Conservation (phyloP, 164 flowering plant genomes). For the Vitis cinerea region DNA sequence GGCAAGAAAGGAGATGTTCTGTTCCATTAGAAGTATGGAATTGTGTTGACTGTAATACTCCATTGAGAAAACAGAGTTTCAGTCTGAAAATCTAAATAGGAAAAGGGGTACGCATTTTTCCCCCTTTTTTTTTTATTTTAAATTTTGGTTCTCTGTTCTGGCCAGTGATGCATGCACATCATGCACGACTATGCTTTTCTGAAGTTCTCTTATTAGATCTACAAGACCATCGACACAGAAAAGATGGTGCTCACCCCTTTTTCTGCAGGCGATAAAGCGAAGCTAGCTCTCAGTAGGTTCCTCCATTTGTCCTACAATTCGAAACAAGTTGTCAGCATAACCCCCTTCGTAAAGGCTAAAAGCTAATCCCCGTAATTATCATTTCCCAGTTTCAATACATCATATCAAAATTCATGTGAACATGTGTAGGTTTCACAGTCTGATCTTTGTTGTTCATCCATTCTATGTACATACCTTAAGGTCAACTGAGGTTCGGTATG, state of each 20-base stretch:
- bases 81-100: no score
- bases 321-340: slow-evolving; percentile 1
- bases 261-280: slow-evolving; percentile 53
- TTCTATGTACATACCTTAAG: slow-evolving; percentile 58
- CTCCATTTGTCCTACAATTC: slow-evolving; percentile 93
- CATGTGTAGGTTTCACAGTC: not conserved
- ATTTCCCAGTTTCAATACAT: not conserved
- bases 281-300: slow-evolving; percentile 92
- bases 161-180: no score
- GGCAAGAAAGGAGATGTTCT: no score
- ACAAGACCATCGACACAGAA: not conserved
- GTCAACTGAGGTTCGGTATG: slow-evolving; percentile 93
- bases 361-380: not conserved
- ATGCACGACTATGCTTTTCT: no score
- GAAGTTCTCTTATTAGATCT: no score
- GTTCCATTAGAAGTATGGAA: no score
- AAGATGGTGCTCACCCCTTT: slow-evolving; percentile 49
- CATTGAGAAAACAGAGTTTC: no score
- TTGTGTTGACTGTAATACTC: no score
- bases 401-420: not conserved
- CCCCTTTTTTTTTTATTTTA: no score
- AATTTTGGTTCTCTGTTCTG: no score
- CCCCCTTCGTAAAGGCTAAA: not conserved
- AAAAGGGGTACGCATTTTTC: no score
- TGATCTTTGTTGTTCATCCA: not conserved